Base-by-base conservation (phyloP, 148 eudicot genomes). In the Rhododendron henanense region DNA sequence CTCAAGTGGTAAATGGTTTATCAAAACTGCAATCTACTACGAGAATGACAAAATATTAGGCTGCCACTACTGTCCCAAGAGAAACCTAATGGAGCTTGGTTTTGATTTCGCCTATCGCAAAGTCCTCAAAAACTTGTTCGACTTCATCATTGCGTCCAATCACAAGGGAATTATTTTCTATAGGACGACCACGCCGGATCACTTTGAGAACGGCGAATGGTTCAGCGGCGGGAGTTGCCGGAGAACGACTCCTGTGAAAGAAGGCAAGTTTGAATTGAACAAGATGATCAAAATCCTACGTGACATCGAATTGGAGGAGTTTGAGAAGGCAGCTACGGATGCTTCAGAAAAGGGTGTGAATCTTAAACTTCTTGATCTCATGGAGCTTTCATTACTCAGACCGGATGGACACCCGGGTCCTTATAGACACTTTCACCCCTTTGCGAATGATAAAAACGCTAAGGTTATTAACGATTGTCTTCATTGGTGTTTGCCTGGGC, bases 401-500 rank as follows among this genome's bases (percentile, higher is more conserved):
- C 97, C 98, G 0, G 98, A 95, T 83, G 98, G 97, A 48, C 98
- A 95, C 88, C 98, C 98, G 0, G 98, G 96, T 82, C 91, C 93
- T 1, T 95, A 91, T 83, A 86, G 98, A 78, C 89, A 87, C 50
- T 91, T 85, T 63, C 82, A 93, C 51, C 98, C 98, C 7, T 94
- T 87, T 81, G 91, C 88, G 1, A 87, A 78, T 73, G 85, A 85
- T 21, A 90, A 88, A 76, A 90, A 87, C 39, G 86, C 87, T 0
- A 78, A 63, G 85, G 86, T 91, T 10, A 87, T 90, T 28, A 86
- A 82, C 25, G 98, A 95, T 87, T 95, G 98, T 85, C 82, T 95
- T 87, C 98, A 95, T 74, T 95, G 98, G 98, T 95, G 98, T 89
- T 87, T 95, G 88, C 98, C 98, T 1, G 98, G 98, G 79, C 98